phyloP scores from a whole-genome alignment of 768 basidiomycete genomes.

The Mrakia hoshinonis region DNA sequence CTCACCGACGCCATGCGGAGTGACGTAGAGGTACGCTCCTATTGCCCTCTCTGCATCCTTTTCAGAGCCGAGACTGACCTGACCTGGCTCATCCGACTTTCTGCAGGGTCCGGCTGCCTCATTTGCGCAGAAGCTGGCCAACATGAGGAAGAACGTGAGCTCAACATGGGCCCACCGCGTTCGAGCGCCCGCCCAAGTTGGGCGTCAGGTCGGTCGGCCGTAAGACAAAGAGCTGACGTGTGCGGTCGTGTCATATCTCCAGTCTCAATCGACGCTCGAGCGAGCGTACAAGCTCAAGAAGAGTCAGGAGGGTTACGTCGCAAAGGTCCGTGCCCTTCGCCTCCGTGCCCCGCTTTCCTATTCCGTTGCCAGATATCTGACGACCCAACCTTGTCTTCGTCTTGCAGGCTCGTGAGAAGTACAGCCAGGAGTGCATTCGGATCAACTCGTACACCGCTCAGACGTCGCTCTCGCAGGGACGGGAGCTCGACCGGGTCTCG shows the following conservation, averaged over 20 bases:
- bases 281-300: constrained; percentile 85
- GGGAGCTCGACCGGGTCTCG: constrained; percentile 82
- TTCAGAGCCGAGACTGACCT: background rate
- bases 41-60: constrained; percentile 27
- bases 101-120: constrained; percentile 22
- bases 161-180: background rate
- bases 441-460: constrained; percentile 94
- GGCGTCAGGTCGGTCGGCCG: no score
- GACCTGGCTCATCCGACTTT: background rate
- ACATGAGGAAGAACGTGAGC: constrained; percentile 48
- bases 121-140: constrained; percentile 31
- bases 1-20: constrained; percentile 66
- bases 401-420: constrained; percentile 69
- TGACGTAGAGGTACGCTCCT: constrained; percentile 53
- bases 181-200: background rate
- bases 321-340: constrained; percentile 46
- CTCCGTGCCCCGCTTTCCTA: background rate
- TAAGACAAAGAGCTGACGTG: no score
- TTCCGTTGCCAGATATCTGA: background rate
- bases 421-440: constrained; percentile 80
- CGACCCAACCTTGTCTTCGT: background rate
- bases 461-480: constrained; percentile 79
- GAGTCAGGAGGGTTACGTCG: constrained; percentile 72
- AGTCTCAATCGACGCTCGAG: constrained; percentile 64
- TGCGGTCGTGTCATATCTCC: no score